Conservation (phyloP, 2,329 filamentous ascomycete species). For the Aspergillus sp. region DNA sequence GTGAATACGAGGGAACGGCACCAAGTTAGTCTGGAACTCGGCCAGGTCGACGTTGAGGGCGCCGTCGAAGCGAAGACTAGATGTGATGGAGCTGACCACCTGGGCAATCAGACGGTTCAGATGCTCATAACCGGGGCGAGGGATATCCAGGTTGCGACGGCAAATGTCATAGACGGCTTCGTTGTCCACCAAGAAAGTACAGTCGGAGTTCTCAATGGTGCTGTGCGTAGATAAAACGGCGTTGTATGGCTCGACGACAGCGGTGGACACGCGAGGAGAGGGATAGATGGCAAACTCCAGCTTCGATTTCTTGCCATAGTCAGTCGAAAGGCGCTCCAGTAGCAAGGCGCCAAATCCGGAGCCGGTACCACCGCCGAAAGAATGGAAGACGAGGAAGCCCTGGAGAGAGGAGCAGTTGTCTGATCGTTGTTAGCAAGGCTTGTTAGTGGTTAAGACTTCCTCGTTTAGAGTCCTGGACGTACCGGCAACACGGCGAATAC, state of each 20-base stretch:
- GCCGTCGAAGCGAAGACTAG: slow-evolving; percentile 64
- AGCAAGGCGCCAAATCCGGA: slow-evolving; percentile 66
- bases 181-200: slow-evolving; percentile 68
- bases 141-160: slow-evolving; percentile 63
- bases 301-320: slow-evolving; percentile 69
- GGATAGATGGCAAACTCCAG: slow-evolving; percentile 68
- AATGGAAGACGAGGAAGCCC: slow-evolving; percentile 69
- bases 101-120: slow-evolving; percentile 67
- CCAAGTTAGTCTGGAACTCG: slow-evolving; percentile 69
- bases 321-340: slow-evolving; percentile 62
- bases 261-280: slow-evolving; percentile 62
- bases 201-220: slow-evolving; percentile 68
- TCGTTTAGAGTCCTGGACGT: slow-evolving; percentile 16
- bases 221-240: slow-evolving; percentile 57
- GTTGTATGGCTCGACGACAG: slow-evolving; percentile 69
- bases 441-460: slow-evolving; percentile 14
- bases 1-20: slow-evolving; percentile 67
- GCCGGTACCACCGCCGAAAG: slow-evolving; percentile 66
- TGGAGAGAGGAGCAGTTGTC: slow-evolving; percentile 67
- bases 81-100: slow-evolving; percentile 67
- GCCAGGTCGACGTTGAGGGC: slow-evolving; percentile 67
- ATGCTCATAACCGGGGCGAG: slow-evolving; percentile 63
- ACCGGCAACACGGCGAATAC: slow-evolving; percentile 64
- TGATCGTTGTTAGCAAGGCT: slow-evolving; percentile 27
- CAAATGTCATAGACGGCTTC: slow-evolving; percentile 70